Evolutionary conservation across 176 grass and related monocot genomes (phyloP).

Genomic region (Carex littledalei): DNA sequence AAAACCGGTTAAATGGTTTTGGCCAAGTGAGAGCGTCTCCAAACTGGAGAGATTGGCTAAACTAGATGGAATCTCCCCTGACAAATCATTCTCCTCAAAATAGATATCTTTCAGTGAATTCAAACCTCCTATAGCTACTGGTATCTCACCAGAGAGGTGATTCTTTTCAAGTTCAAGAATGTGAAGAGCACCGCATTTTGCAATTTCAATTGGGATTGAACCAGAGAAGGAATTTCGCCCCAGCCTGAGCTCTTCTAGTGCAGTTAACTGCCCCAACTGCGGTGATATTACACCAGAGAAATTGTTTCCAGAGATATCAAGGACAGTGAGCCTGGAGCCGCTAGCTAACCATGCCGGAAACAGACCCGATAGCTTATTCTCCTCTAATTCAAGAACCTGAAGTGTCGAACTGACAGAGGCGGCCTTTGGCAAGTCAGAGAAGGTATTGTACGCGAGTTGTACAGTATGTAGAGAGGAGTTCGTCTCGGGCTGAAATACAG

Average conservation of each 20-base stretch:
- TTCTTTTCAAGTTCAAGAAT: conserved; percentile 73
- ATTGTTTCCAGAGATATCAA: conserved; percentile 69
- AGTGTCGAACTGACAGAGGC: conserved; percentile 33
- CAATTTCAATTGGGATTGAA: conserved; percentile 55
- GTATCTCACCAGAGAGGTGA: conserved; percentile 51
- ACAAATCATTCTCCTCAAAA: conserved; percentile 56
- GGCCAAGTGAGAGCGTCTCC: conserved; percentile 46
- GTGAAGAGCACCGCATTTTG: conserved; percentile 61
- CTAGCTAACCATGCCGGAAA: conserved; percentile 68
- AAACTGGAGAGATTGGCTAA: conserved; percentile 54
- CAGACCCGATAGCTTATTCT: conserved; percentile 51
- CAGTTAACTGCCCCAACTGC: conserved; percentile 44
- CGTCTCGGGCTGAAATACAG: conserved; percentile 33
- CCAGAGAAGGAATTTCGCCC: conserved; percentile 53
- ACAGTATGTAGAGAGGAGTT: conserved; percentile 60
- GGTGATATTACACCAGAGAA: conserved; percentile 47
- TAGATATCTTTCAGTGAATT: conserved; percentile 50
- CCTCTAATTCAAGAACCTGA: conserved; percentile 51
- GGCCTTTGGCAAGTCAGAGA: conserved; percentile 54
- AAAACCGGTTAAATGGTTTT: conserved; percentile 45
- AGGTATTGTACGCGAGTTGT: conserved; percentile 63
- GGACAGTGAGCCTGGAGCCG: conserved; percentile 37
- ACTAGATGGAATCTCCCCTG: conserved; percentile 44
- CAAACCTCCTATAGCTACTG: conserved; percentile 42
- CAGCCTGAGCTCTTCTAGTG: conserved; percentile 64